phyloP scores from a whole-genome alignment of 2,329 filamentous ascomycete species.

The Lasiodiplodia citricola region DNA sequence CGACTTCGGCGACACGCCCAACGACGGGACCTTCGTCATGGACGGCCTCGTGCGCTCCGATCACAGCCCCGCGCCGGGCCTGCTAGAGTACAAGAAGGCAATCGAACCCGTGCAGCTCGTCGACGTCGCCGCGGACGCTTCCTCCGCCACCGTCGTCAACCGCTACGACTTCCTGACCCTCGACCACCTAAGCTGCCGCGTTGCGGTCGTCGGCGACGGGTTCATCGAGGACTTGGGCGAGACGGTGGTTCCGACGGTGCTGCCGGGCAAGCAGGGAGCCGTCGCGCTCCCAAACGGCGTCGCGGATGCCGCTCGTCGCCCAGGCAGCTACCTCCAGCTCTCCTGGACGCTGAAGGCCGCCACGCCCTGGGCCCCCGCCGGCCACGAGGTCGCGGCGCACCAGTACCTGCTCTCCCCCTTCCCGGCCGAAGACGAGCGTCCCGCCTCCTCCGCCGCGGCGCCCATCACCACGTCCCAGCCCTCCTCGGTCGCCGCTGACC shows the following conservation, averaged over 20 bases:
- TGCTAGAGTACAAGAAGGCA: constrained; percentile 52
- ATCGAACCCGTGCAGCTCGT: constrained; percentile 48
- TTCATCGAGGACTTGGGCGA: background rate
- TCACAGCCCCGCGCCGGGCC: constrained; percentile 47
- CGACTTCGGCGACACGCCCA: constrained; percentile 49
- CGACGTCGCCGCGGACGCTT: constrained; percentile 28
- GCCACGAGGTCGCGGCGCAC: background rate
- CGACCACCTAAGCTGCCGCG: constrained; percentile 39
- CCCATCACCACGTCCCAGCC: background rate
- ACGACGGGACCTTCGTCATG: constrained; percentile 53
- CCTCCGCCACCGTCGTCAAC: constrained; percentile 39
- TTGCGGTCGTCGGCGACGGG: background rate
- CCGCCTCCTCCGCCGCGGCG: background rate
- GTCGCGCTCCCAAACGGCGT: background rate
- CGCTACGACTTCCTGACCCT: constrained; percentile 45
- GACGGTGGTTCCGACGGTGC: background rate
- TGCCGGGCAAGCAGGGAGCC: background rate
- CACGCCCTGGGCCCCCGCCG: background rate
- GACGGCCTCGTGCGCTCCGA: constrained; percentile 51
- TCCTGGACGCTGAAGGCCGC: background rate
- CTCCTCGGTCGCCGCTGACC: no score
- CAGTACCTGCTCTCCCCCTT: background rate
- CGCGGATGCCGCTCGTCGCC: no score
- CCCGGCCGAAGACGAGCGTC: background rate
- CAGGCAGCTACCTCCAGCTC: background rate